Base-by-base conservation (phyloP, 2,329 filamentous ascomycete species). In the Diaporthe batatas region DNA sequence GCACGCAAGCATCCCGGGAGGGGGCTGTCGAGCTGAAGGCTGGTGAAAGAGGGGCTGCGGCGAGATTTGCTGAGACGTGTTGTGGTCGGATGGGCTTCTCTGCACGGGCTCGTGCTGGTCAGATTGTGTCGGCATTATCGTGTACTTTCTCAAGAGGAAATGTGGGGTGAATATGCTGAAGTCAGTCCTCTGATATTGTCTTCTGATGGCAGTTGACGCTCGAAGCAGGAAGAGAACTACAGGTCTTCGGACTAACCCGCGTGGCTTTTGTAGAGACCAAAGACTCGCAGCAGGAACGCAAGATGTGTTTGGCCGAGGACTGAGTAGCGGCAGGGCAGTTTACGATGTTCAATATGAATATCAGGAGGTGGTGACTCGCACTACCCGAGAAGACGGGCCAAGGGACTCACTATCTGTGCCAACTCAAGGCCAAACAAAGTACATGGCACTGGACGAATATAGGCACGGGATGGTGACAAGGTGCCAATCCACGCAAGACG, bases 401-500 rank as follows among this genome's bases (percentile, higher is more conserved):
- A 25, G 21, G 2, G 8, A 51, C 21, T 51, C 29, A 36, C 44
- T 36, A 11, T n/a, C 12, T 6, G 6, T 18, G 14, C 2, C n/a
- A 2, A 25, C 47, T 25, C 44, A 25, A 51, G 32, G 47, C 32
- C 32, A 39, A 32, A 18, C 32, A 39, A 32, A 18, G 25, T 10
- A 23, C 5, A 8, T 44, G 39, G 57, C 34, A 21, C 11, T 34
- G 29, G 10, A 16, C 14, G 6, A 21, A 32, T 16, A 12, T 18
- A 25, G 2, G 7, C 29, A 36, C 6, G 6, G 8, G 39, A 39
- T 6, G 3, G n/a, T 67, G 62, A 53, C n/a, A 53, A 29, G 2
- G 18, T 53, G 62, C 62, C 62, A 39, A 39, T 39, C 14, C 34
- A 62, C 21, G 53, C 73, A 44, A 54, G 51, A 36, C 73, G 55